Evolutionary conservation across 2,329 filamentous ascomycete species (phyloP).

Genomic region (Periconia sp.): DNA sequence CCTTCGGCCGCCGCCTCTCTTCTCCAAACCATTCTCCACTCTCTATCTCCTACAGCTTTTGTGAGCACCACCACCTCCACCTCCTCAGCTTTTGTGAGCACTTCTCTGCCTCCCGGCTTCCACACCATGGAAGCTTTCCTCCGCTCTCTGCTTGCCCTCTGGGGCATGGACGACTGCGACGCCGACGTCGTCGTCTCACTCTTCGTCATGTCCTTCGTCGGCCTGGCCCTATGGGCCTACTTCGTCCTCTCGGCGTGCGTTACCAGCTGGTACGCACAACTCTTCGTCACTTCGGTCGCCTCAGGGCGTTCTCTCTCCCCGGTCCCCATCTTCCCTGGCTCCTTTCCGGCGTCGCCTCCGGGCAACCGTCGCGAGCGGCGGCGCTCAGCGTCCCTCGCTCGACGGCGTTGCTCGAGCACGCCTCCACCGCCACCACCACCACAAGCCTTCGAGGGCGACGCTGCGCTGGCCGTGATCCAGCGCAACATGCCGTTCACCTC

Average conservation of each 20-base stretch:
- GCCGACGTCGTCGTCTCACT: neutral
- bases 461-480: neutral
- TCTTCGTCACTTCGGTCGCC: neutral
- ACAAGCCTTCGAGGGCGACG: conserved; percentile 1
- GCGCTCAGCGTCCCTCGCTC: neutral
- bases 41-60: conserved; percentile 4
- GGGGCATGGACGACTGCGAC: neutral
- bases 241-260: neutral
- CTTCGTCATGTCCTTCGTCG: neutral
- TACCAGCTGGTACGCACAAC: neutral
- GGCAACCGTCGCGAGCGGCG: neutral
- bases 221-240: neutral
- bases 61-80: neutral
- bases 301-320: neutral
- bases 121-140: neutral
- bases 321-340: neutral
- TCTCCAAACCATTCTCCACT: too few species aligned
- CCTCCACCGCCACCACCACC: neutral
- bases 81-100: neutral
- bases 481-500: neutral
- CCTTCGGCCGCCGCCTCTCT: too few species aligned
- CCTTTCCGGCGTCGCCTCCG: neutral
- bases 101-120: neutral
- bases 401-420: neutral
- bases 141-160: neutral